Conservation (phyloP, 2,329 filamentous ascomycete species). For the Ambrosiella cleistominuta region DNA sequence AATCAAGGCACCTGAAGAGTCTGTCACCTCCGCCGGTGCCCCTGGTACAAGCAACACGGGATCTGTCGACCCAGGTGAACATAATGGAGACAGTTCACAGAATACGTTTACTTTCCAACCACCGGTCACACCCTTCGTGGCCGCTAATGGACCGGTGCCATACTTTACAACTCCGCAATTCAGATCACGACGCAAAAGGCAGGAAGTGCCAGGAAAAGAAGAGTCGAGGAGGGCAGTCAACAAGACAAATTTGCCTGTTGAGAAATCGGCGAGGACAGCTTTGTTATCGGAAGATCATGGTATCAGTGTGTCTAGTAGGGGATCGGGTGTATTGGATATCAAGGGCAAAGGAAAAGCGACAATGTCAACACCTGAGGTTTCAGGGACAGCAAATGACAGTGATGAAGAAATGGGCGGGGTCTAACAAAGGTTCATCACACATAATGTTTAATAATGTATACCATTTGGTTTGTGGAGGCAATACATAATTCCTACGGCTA, state of each 20-base stretch:
- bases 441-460: slow-evolving; percentile 1
- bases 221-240: neutral
- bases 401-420: slow-evolving; percentile 9
- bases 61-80: neutral
- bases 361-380: neutral
- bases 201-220: slow-evolving; percentile 1
- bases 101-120: slow-evolving; percentile 16
- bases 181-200: slow-evolving; percentile 8
- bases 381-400: neutral
- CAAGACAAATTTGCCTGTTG: slow-evolving; percentile 9
- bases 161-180: slow-evolving; percentile 11
- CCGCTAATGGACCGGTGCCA: slow-evolving; percentile 1
- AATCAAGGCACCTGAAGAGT: neutral
- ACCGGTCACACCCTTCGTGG: slow-evolving; percentile 15
- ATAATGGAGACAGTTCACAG: neutral
- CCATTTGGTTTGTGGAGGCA: neutral
- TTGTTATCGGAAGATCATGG: slow-evolving; percentile 12
- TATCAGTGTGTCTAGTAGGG: slow-evolving; percentile 6
- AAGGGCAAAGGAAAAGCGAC: neutral
- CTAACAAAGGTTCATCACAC: neutral
- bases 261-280: slow-evolving; percentile 6
- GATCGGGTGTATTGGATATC: neutral
- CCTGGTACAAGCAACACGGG: neutral
- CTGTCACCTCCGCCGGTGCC: neutral
- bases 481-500: no score